Evolutionary conservation across 1,284 basidiomycete species (phyloP).

Genomic region (Somion occarium): DNA sequence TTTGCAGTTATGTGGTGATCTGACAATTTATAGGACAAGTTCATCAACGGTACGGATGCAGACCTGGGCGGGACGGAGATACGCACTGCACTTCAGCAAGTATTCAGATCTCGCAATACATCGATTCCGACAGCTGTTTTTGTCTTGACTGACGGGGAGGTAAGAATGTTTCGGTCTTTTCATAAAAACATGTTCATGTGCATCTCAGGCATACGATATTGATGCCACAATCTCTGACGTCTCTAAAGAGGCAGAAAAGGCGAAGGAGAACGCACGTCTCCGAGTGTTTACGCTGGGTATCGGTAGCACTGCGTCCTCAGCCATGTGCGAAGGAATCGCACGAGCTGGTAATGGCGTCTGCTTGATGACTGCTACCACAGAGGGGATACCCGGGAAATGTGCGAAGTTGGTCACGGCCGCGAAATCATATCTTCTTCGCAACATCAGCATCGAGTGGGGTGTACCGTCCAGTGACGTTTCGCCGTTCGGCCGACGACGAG

Average conservation of each 20-base stretch:
- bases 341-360: slow-evolving; percentile 43
- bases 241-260: slow-evolving; percentile 3
- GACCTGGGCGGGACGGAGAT: slow-evolving; percentile 47
- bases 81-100: slow-evolving; percentile 30
- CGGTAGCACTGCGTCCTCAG: slow-evolving; percentile 44
- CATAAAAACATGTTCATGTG: background rate
- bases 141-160: slow-evolving; percentile 29
- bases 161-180: background rate
- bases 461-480: slow-evolving; percentile 14
- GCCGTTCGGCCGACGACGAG: slow-evolving; percentile 6
- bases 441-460: slow-evolving; percentile 47
- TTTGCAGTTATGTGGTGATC: slow-evolving; percentile 7
- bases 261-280: slow-evolving; percentile 24
- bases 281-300: slow-evolving; percentile 55
- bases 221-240: slow-evolving; percentile 4
- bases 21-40: slow-evolving; percentile 13
- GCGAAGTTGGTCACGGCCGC: slow-evolving; percentile 45
- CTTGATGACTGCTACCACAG: slow-evolving; percentile 39
- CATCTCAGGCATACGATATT: slow-evolving; percentile 5
- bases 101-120: slow-evolving; percentile 28
- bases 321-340: slow-evolving; percentile 46
- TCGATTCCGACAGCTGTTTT: slow-evolving; percentile 41
- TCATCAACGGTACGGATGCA: slow-evolving; percentile 36
- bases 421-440: slow-evolving; percentile 37
- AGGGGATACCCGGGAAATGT: slow-evolving; percentile 44